Conservation (phyloP, 2,329 filamentous ascomycete genomes). For the Diaporthe sp. region DNA sequence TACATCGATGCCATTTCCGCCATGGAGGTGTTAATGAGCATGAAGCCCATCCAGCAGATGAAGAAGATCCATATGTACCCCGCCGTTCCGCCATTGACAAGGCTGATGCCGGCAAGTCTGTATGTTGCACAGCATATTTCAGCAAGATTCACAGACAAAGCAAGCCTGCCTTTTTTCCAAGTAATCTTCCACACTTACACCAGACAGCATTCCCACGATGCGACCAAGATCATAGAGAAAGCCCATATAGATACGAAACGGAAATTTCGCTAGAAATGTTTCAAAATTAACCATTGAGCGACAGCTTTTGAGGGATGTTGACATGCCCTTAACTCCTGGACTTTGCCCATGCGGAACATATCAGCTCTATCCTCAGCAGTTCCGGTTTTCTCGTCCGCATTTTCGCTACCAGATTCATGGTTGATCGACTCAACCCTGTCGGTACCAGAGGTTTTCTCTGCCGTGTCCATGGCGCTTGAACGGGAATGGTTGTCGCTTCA, state of each 20-base stretch:
- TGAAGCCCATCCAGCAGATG: constrained; percentile 61
- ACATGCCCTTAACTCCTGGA: constrained; percentile 60
- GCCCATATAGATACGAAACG: constrained; percentile 64
- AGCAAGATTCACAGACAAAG: background rate
- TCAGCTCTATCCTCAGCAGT: constrained; percentile 54
- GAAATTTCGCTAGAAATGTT: constrained; percentile 59
- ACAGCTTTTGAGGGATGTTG: background rate
- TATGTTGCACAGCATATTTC: background rate
- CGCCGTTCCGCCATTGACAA: constrained; percentile 65
- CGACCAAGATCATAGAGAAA: constrained; percentile 66
- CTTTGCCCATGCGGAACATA: constrained; percentile 64
- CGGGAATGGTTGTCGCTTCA: background rate
- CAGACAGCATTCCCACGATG: constrained; percentile 67
- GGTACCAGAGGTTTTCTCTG: background rate
- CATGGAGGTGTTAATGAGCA: constrained; percentile 58
- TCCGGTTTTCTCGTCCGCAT: constrained; percentile 14
- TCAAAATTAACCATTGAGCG: constrained; percentile 39
- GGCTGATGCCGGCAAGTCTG: constrained; percentile 48
- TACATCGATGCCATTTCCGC: constrained; percentile 60
- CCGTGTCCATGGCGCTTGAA: background rate
- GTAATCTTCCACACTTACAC: constrained; percentile 46
- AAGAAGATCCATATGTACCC: constrained; percentile 68
- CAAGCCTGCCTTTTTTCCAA: background rate
- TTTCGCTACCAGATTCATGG: background rate
- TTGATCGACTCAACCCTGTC: background rate